Evolutionary conservation across 164 flowering plant species (phyloP).

Genomic region (Macadamia integrifolia): DNA sequence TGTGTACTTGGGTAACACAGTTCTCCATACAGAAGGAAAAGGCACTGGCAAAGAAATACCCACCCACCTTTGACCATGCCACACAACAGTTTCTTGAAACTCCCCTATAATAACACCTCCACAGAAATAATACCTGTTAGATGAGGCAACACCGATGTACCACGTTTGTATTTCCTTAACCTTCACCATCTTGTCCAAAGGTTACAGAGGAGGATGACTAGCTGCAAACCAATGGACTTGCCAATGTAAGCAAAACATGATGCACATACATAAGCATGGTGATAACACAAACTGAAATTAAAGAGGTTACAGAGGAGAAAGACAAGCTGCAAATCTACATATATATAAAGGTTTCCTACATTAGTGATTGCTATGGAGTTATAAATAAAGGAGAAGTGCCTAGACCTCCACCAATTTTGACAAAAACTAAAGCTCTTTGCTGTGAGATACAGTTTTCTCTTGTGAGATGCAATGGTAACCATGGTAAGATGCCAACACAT

Average conservation of each 20-base stretch:
- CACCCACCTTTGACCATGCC: neutral
- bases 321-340: no score
- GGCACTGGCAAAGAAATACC: neutral
- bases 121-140: neutral
- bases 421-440: no score
- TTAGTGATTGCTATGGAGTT: no score
- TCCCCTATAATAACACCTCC: neutral
- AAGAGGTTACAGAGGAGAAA: no score
- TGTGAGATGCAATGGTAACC: no score
- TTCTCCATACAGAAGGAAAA: neutral
- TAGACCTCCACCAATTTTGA: no score
- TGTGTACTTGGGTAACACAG: neutral
- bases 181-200: neutral
- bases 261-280: neutral
- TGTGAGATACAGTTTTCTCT: no score
- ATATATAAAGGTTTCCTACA: no score
- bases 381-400: no score
- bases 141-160: neutral
- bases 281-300: neutral
- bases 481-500: no score
- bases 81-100: neutral
- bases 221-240: neutral
- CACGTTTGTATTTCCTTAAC: neutral
- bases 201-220: neutral
- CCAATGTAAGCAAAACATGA: no score